Percentiles rank a stretch among this genome's conserved stretches.
Evolutionary conservation across 2,329 filamentous ascomycete genomes (phyloP).

Genomic region (Beauveria australis): DNA sequence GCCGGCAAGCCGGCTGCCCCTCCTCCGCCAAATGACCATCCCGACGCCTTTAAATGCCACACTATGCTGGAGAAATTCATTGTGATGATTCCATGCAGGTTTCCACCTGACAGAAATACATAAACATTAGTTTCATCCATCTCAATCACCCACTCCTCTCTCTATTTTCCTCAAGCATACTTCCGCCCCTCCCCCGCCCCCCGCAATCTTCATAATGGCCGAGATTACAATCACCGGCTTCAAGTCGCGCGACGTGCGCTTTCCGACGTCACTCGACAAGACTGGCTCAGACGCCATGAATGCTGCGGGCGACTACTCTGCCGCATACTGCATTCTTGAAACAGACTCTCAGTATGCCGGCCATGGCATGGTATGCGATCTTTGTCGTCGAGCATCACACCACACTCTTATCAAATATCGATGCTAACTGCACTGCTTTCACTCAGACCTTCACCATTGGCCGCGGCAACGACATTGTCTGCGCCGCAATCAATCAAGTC

Average conservation of each 20-base stretch:
- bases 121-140: not conserved
- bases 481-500: slow-evolving; percentile 71
- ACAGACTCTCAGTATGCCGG: slow-evolving; percentile 66
- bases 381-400: not conserved
- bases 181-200: not conserved
- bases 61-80: not conserved
- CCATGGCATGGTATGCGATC: slow-evolving; percentile 62
- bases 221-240: slow-evolving; percentile 67
- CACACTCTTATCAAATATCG: not conserved
- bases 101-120: not conserved
- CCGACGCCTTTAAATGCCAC: not conserved
- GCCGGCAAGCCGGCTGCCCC: not conserved
- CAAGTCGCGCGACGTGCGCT: slow-evolving; percentile 65
- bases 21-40: not conserved
- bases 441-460: slow-evolving; percentile 63
- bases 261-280: slow-evolving; percentile 88
- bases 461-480: slow-evolving; percentile 88
- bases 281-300: slow-evolving; percentile 98
- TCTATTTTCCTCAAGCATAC: not conserved
- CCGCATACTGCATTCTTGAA: slow-evolving; percentile 86
- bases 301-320: slow-evolving; percentile 82
- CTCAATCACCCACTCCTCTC: not conserved
- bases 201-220: slow-evolving; percentile 12
- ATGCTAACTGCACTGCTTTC: not conserved
- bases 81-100: not conserved